Percentiles rank a stretch among this genome's conserved stretches.
Evolutionary conservation across 805 yeast species (phyloP).

Genomic region (Saccharomycopsis sp.): DNA sequence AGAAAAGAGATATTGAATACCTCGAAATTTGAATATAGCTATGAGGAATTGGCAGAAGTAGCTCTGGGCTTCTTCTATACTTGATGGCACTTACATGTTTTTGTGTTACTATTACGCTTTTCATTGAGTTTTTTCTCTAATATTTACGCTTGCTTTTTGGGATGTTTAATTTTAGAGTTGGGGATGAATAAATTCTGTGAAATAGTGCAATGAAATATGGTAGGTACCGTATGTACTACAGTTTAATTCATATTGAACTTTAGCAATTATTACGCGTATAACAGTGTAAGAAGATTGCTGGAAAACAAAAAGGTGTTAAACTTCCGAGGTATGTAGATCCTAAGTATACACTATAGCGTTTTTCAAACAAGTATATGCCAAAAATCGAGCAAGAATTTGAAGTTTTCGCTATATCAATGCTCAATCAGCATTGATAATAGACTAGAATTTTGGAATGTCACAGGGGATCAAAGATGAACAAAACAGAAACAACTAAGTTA

Average conservation of each 20-base stretch:
- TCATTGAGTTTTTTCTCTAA: neutral
- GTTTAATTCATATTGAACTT: too few relatives aligned
- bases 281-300: too few relatives aligned
- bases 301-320: too few relatives aligned
- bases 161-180: neutral
- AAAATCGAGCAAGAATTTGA: neutral
- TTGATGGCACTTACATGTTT: too few relatives aligned
- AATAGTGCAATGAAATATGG: neutral
- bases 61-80: slow-evolving; percentile 15
- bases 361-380: neutral
- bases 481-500: too few relatives aligned
- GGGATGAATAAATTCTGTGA: neutral
- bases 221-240: too few relatives aligned
- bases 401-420: neutral
- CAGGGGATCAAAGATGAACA: neutral
- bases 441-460: neutral
- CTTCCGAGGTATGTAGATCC: neutral
- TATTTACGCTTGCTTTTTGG: neutral
- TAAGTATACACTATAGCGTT: too few relatives aligned
- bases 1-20: neutral
- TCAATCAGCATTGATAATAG: neutral
- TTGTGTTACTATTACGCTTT: neutral
- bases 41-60: slow-evolving; percentile 12
- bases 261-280: too few relatives aligned
- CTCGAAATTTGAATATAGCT: slow-evolving; percentile 10